A percentile compares a stretch with the other conserved stretches of the same genome.
Evolutionary conservation across 257 asterid species (phyloP).

Genomic region (Petrea volubilis): DNA sequence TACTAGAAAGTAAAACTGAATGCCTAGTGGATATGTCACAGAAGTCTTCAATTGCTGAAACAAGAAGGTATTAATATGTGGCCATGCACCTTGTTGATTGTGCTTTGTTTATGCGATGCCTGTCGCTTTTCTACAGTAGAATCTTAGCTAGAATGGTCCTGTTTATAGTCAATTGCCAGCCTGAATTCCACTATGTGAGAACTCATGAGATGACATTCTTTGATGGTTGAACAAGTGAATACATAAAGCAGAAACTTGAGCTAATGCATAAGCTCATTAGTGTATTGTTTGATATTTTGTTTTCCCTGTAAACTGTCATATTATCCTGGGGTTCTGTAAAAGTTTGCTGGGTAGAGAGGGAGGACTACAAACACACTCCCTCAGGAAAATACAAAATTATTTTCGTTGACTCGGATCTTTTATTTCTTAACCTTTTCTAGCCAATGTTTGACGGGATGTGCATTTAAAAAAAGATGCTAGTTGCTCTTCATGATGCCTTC

Average conservation of each 20-base stretch:
- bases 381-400: neutral
- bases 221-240: neutral
- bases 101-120: neutral
- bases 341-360: neutral
- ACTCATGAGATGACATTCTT: neutral
- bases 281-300: neutral
- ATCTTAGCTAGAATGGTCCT: neutral
- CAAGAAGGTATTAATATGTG: neutral
- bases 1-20: neutral
- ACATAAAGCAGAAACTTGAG: neutral
- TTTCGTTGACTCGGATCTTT: neutral
- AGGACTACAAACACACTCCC: neutral
- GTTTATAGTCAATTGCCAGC: neutral
- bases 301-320: neutral
- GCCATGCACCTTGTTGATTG: slow-evolving; percentile 9
- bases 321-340: neutral
- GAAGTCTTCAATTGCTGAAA: neutral
- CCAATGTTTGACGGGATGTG: neutral
- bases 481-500: neutral
- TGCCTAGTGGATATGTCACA: slow-evolving; percentile 9
- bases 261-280: neutral
- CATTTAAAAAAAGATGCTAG: neutral
- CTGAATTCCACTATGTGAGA: neutral
- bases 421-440: neutral
- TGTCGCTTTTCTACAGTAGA: slow-evolving; percentile 5